These are phyloP conservation scores for Chytriomyces hyalinus DNA, from an alignment of 192 early-diverging fungal species.

Conservation along the genomic window DNA sequence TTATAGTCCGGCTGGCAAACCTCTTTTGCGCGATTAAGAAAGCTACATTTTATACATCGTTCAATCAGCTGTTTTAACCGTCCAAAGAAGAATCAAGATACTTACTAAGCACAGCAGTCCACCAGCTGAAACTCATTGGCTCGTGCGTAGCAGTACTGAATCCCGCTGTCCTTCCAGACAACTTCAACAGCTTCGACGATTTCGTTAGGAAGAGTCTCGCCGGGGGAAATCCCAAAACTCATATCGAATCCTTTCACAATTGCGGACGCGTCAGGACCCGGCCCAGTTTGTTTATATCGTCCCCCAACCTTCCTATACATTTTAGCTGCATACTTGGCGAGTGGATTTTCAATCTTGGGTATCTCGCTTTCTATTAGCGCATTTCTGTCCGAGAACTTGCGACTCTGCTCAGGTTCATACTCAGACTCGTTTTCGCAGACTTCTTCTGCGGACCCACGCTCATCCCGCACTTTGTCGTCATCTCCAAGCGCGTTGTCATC, in stretches of 20 bases:
- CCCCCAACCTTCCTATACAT: slow-evolving; percentile 11
- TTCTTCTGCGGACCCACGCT: slow-evolving; percentile 11
- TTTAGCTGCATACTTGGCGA: slow-evolving; percentile 17
- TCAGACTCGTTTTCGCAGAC: slow-evolving; percentile 15
- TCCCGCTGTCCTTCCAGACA: slow-evolving; percentile 51
- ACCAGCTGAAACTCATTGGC: slow-evolving; percentile 53
- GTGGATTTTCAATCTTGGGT: slow-evolving; percentile 79
- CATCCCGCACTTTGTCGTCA: slow-evolving; percentile 39
- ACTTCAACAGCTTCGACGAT: slow-evolving; percentile 30
- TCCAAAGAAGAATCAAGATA: slow-evolving; percentile 22
- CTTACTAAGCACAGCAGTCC: slow-evolving; percentile 54
- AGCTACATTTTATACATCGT: slow-evolving; percentile 55
- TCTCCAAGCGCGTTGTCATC: slow-evolving; percentile 34
- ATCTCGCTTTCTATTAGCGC: slow-evolving; percentile 56
- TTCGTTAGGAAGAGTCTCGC: slow-evolving; percentile 42
- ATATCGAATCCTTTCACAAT: slow-evolving; percentile 49
- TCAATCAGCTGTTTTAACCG: too few relatives aligned
- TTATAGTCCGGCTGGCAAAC: slow-evolving; percentile 56
- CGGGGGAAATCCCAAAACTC: slow-evolving; percentile 46
- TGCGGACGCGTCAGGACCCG: slow-evolving; percentile 36
- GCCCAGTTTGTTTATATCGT: slow-evolving; percentile 13
- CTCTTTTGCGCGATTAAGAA: slow-evolving; percentile 88
- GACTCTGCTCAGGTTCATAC: background rate
- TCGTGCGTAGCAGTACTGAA: slow-evolving; percentile 45
- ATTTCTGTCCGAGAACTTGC: slow-evolving; percentile 1